These are phyloP conservation scores for Chlamydomonas eustigma DNA, from an alignment of 139 green algal genomes.

Conservation along the genomic window DNA sequence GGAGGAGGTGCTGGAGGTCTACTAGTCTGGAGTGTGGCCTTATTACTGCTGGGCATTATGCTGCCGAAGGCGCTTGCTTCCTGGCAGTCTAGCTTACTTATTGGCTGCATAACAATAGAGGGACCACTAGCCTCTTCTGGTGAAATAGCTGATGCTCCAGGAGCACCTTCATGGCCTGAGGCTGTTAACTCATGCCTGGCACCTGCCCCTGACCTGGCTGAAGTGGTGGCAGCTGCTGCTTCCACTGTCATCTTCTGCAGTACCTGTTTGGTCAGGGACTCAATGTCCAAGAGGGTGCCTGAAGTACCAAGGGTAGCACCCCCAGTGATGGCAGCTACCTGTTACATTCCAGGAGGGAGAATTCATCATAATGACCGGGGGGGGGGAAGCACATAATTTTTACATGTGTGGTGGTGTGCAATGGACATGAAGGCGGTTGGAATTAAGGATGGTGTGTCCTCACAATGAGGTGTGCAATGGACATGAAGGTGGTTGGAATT, in stretches of 20 bases:
- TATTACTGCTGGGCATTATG: not conserved
- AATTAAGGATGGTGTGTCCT: too few relatives aligned
- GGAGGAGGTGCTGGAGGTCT: not conserved
- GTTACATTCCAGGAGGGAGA: not conserved
- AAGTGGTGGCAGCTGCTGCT: constrained; percentile 9
- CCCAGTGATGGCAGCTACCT: constrained; percentile 20
- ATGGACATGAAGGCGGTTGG: too few relatives aligned
- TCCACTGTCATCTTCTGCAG: constrained; percentile 62
- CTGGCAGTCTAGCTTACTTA: too few relatives aligned
- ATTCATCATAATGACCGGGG: not conserved
- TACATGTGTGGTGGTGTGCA: too few relatives aligned
- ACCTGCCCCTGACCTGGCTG: too few relatives aligned
- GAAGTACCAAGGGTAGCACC: constrained; percentile 24
- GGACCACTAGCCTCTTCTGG: too few relatives aligned
- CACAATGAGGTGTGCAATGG: too few relatives aligned
- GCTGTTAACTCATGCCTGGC: too few relatives aligned
- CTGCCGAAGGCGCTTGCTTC: not conserved
- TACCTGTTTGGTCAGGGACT: constrained; percentile 57
- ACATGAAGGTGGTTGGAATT: too few relatives aligned
- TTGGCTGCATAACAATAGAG: too few relatives aligned
- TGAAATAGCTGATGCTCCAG: too few relatives aligned
- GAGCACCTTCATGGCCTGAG: too few relatives aligned
- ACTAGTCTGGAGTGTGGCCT: not conserved
- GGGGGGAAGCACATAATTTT: not conserved
- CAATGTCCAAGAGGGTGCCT: constrained; percentile 51